These are phyloP conservation scores for Coniella vitis DNA, from an alignment of 2,329 filamentous ascomycete genomes.

Conservation along the genomic window DNA sequence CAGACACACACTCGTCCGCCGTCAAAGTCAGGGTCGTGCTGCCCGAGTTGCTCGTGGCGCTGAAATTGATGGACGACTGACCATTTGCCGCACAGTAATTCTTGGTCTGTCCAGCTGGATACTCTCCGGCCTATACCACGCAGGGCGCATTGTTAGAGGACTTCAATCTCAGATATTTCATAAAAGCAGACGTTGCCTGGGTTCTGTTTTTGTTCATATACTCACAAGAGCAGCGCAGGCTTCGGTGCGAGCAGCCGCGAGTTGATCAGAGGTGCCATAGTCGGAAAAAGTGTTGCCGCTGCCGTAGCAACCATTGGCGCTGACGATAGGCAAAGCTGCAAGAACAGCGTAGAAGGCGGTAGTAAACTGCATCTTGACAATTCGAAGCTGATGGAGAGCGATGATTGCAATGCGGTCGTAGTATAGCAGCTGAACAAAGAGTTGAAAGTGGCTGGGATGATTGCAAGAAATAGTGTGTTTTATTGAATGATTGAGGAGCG, in stretches of 20 bases:
- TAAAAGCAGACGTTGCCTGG: no score
- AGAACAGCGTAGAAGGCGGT: not conserved
- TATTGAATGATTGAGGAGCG: no score
- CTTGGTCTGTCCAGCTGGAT: not conserved
- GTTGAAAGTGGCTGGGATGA: no score
- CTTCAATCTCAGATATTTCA: no score
- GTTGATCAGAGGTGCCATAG: not conserved
- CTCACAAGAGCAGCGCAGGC: not conserved
- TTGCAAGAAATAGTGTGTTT: no score
- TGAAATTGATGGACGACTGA: not conserved
- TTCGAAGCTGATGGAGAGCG: no score
- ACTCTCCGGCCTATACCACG: not conserved
- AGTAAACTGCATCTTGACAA: not conserved
- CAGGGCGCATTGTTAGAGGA: not conserved
- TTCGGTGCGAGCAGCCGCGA: not conserved
- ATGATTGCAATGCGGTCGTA: no score
- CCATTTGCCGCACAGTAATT: not conserved
- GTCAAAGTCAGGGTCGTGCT: not conserved
- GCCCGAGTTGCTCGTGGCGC: not conserved
- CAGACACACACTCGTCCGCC: not conserved
- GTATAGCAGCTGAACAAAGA: no score
- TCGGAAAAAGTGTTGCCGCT: not conserved
- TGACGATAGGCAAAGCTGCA: not conserved
- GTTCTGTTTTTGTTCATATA: not conserved
- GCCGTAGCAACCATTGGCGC: not conserved